Conservation (phyloP, 2,329 filamentous ascomycete species). For the Epichloe amarillans region DNA sequence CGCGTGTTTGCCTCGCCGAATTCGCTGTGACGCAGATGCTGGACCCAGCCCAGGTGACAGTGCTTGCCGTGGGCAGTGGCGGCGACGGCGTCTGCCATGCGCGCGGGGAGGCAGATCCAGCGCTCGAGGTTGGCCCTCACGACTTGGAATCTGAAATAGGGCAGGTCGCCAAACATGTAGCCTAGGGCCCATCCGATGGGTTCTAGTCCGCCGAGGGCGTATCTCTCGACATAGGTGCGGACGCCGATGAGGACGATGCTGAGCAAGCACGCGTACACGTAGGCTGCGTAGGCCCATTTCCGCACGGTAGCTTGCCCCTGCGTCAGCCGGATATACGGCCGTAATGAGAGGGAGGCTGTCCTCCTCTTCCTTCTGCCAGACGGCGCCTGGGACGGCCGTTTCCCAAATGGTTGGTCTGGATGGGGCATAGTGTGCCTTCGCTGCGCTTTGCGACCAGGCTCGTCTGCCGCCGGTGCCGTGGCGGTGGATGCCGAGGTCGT, state of each 20-base stretch:
- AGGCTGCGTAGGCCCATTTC: slow-evolving; percentile 74
- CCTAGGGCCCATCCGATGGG: slow-evolving; percentile 87
- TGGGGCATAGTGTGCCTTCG: slow-evolving; percentile 42
- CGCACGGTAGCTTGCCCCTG: slow-evolving; percentile 59
- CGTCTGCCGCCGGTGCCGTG: background rate
- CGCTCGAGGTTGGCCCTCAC: slow-evolving; percentile 52
- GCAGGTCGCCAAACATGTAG: slow-evolving; percentile 73
- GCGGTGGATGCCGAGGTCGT: background rate
- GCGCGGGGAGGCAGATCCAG: slow-evolving; percentile 62
- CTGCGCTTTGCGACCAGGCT: slow-evolving; percentile 13
- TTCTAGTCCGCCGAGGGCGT: slow-evolving; percentile 59
- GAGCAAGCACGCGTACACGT: slow-evolving; percentile 58
- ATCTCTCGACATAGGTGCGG: slow-evolving; percentile 51
- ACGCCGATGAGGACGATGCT: slow-evolving; percentile 57
- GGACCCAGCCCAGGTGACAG: slow-evolving; percentile 45
- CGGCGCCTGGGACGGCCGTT: slow-evolving; percentile 39
- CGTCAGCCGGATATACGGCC: slow-evolving; percentile 70
- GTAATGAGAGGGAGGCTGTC: slow-evolving; percentile 47
- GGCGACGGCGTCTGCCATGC: slow-evolving; percentile 11
- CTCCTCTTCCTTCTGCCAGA: slow-evolving; percentile 54
- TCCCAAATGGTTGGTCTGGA: slow-evolving; percentile 19
- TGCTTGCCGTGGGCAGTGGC: slow-evolving; percentile 15
- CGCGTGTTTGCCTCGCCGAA: slow-evolving; percentile 71
- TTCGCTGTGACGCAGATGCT: slow-evolving; percentile 47
- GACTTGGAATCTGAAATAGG: slow-evolving; percentile 57